A percentile compares a stretch with the other conserved stretches of the same genome.
Evolutionary conservation across 441 rosid species (phyloP).

Genomic region (Kokia cookei): DNA sequence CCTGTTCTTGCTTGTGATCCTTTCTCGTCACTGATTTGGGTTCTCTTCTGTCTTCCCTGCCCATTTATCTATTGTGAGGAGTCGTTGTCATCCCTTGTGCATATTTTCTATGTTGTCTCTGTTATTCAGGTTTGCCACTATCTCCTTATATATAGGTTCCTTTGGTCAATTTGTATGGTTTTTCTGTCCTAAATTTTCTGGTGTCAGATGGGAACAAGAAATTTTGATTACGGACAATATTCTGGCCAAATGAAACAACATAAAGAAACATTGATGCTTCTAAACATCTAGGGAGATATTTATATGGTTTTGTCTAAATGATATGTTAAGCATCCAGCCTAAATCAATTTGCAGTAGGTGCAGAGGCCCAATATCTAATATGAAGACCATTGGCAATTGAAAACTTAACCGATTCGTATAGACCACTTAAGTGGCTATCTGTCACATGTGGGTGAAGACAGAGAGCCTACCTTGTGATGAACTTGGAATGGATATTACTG

Average conservation of each 20-base stretch:
- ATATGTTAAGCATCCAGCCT: background rate
- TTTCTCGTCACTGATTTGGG: conserved; percentile 98
- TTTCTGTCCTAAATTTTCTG: background rate
- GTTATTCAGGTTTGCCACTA: conserved; percentile 67
- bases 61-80: conserved; percentile 81
- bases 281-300: background rate
- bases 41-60: conserved; percentile 88
- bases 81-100: conserved; percentile 79
- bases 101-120: conserved; percentile 74
- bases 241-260: conserved; percentile 5
- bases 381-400: too few species aligned
- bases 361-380: too few species aligned
- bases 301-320: background rate
- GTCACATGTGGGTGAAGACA: too few species aligned
- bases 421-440: too few species aligned
- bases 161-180: background rate
- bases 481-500: too few species aligned
- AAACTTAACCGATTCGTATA: too few species aligned
- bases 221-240: background rate
- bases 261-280: background rate
- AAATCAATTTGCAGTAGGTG: too few species aligned
- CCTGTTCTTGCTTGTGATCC: conserved; percentile 91
- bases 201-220: background rate
- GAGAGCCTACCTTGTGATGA: too few species aligned
- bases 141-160: background rate